Percentiles rank a stretch among this genome's conserved stretches.
These are phyloP conservation scores for Pholiota microspora DNA, from an alignment of 768 basidiomycete genomes.

Conservation along the genomic window DNA sequence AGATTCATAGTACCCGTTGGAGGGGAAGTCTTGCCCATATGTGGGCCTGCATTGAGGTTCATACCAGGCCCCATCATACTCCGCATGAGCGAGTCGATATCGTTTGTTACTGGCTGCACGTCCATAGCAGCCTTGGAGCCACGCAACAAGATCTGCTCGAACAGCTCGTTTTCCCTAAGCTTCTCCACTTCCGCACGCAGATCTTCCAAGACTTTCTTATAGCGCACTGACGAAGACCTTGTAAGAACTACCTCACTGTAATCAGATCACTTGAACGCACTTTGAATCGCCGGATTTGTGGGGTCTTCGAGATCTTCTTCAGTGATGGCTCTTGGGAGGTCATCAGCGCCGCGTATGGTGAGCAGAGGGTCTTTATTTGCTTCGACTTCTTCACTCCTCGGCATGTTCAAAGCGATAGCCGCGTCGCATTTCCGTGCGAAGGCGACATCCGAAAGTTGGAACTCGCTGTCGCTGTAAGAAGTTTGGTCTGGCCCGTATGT, in stretches of 20 bases:
- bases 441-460: constrained; percentile 29
- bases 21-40: constrained; percentile 12
- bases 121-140: constrained; percentile 46
- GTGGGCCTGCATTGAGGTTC: constrained; percentile 17
- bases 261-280: constrained; percentile 24
- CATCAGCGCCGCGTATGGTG: constrained; percentile 20
- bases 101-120: constrained; percentile 38
- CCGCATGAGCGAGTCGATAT: constrained; percentile 49
- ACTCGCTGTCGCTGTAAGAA: constrained; percentile 43
- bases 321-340: constrained; percentile 12
- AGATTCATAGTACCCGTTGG: not conserved
- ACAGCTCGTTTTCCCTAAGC: constrained; percentile 47
- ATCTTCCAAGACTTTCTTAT: constrained; percentile 33
- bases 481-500: constrained; percentile 45
- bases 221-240: constrained; percentile 18
- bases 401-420: constrained; percentile 32
- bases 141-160: constrained; percentile 44
- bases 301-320: constrained; percentile 21
- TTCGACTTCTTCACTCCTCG: constrained; percentile 37
- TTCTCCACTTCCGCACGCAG: constrained; percentile 36
- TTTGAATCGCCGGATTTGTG: constrained; percentile 35
- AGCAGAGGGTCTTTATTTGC: constrained; percentile 40
- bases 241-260: not conserved
- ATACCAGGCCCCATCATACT: constrained; percentile 46
- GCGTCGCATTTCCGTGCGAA: constrained; percentile 46